phyloP scores from a whole-genome alignment of 78 protist species.

The Emiliania huxleyi region DNA sequence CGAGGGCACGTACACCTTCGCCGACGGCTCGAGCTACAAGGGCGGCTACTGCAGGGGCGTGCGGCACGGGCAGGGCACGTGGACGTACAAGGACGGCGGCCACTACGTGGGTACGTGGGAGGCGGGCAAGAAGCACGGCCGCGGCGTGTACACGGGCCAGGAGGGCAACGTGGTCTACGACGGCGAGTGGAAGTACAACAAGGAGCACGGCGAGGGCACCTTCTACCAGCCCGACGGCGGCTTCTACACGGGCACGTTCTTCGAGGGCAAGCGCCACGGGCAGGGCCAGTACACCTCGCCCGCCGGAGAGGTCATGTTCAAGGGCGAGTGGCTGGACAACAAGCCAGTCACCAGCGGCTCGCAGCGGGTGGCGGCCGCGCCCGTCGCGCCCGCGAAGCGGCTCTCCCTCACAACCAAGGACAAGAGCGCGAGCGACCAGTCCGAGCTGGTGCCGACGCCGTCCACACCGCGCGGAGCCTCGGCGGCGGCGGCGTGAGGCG shows the following conservation, averaged over 20 bases:
- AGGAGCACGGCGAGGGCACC: not conserved
- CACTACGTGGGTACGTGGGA: not conserved
- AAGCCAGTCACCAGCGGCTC: not conserved
- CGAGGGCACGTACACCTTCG: not conserved
- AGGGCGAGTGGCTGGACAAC: not conserved
- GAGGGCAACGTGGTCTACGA: not conserved
- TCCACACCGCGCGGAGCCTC: no score
- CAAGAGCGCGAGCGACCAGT: no score
- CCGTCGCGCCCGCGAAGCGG: no score
- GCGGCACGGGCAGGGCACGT: not conserved
- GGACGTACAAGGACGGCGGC: not conserved
- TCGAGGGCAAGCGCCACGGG: not conserved
- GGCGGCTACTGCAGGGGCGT: not conserved
- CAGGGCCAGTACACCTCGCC: not conserved
- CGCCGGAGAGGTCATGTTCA: not conserved
- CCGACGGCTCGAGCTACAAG: not conserved
- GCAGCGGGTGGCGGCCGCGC: no score
- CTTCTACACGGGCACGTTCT: not conserved
- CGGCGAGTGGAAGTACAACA: not conserved
- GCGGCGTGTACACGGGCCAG: not conserved
- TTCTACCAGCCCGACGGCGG: not conserved
- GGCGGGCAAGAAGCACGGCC: not conserved
- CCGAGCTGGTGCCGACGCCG: no score
- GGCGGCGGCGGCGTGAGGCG: no score
- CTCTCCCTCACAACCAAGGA: no score